Percentiles rank a stretch among this genome's conserved stretches.
Evolutionary conservation across 805 yeast species (phyloP).

Genomic region (Phaffomyces opuntiae): DNA sequence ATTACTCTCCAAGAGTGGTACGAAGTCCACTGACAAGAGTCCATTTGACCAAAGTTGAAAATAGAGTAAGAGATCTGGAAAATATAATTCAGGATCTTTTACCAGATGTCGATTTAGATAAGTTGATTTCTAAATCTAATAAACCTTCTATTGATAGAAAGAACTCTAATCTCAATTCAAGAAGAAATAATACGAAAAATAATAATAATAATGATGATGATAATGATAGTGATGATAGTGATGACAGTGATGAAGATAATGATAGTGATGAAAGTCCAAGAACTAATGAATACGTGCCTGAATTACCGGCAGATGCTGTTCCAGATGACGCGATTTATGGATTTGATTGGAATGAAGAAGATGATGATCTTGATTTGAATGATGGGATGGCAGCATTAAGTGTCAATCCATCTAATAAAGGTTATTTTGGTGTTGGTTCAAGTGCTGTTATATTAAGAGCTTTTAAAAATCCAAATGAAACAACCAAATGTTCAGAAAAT

Average conservation of each 20-base stretch:
- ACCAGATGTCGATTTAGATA: conserved; percentile 42
- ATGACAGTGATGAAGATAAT: not conserved
- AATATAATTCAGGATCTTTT: conserved; percentile 33
- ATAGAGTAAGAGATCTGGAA: conserved; percentile 42
- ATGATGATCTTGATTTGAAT: conserved; percentile 27
- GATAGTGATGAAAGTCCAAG: not conserved
- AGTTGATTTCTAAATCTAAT: conserved; percentile 20
- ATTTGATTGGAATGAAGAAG: conserved; percentile 55
- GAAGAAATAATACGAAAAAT: not conserved
- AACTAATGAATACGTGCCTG: conserved; percentile 18
- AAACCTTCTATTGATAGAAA: not conserved
- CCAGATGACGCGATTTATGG: conserved; percentile 44
- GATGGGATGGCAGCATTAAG: conserved; percentile 67
- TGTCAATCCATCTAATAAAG: conserved; percentile 43
- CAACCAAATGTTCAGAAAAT: conserved; percentile 11
- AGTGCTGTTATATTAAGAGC: conserved; percentile 48
- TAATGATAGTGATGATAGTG: not conserved
- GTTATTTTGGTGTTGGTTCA: conserved; percentile 62
- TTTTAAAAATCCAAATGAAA: conserved; percentile 30
- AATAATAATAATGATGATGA: not conserved
- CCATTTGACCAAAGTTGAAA: conserved; percentile 71
- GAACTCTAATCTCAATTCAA: not conserved
- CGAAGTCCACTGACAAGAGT: conserved; percentile 80
- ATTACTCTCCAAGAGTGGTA: conserved; percentile 70
- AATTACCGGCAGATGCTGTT: conserved; percentile 27